These are phyloP conservation scores for Tricholoma sp. DNA, from an alignment of 768 basidiomycete species.

Conservation along the genomic window DNA sequence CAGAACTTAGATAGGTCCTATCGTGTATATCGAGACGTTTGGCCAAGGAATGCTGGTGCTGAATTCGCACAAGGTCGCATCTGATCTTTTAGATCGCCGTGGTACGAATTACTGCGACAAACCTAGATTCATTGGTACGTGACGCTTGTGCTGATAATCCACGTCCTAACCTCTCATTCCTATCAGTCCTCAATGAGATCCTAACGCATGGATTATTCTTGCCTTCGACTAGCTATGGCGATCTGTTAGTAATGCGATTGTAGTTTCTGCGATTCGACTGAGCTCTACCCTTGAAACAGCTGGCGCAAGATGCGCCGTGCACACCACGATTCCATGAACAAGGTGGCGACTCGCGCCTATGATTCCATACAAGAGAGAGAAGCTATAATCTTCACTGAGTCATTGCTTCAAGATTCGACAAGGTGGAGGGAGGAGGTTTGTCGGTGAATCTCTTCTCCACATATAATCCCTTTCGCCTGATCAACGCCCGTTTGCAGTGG, in stretches of 20 bases:
- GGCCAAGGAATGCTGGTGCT: constrained; percentile 33
- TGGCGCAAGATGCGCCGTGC: constrained; percentile 15
- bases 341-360: not conserved
- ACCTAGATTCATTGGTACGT: constrained; percentile 8
- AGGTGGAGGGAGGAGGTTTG: constrained; percentile 1
- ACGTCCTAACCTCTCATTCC: not conserved
- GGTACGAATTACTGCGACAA: constrained; percentile 21
- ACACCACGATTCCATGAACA: constrained; percentile 7
- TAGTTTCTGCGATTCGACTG: not conserved
- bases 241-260: constrained; percentile 11
- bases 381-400: not conserved
- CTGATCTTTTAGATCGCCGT: constrained; percentile 31
- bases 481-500: not conserved
- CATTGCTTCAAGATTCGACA: not conserved
- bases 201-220: constrained; percentile 21
- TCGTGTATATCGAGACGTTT: constrained; percentile 26
- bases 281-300: not conserved
- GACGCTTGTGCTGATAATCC: not conserved
- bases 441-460: not conserved
- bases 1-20: constrained; percentile 15
- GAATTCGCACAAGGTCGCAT: constrained; percentile 24
- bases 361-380: not conserved
- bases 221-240: constrained; percentile 18
- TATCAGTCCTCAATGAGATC: constrained; percentile 13
- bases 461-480: not conserved